Evolutionary conservation across 805 yeast genomes (phyloP), one percentile per base, ranked within the genome.

Genomic region (Saccharomyces mikatae): DNA sequence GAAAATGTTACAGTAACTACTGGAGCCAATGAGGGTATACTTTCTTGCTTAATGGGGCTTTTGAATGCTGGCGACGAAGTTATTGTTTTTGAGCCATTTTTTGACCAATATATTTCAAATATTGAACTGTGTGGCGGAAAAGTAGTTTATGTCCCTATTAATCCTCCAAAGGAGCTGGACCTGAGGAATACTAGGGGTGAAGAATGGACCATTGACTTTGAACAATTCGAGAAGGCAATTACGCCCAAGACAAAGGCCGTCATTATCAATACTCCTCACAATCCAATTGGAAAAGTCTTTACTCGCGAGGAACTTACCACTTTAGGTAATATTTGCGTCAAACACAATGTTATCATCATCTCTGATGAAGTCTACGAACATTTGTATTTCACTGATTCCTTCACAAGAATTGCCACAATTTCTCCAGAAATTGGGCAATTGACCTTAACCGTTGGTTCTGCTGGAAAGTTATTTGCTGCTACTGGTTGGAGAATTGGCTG

Each of bases 401-500:
- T 92, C 71, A 84, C 92, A 6, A 80, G 98, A 66, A 86, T 94
- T 49, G 96, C 97, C 1, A 82, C 89, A 2, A 73, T 92, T 53
- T 76, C 84, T 4, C 91, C 92, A 4, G 96, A 90, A 63, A 79
- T 90, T 56, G 84, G 80, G 28, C 81, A 81, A 55, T 76, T 90
- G 64, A 89, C 97, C 0, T 73, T 94, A 54, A 85, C 97, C 2
- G 95, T 94, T 24, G 98, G 98, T 1, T 89, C 97, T 29, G 99
- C 97, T 6, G 99, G 99, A 59, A 94, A 94, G 71, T 83, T 96
- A 0, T 94, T 94, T 74, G 96, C 97, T n/a, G 96, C 96, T 47
- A 94, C 99, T 11, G 99, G 99, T 52, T 94, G 98, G 97, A 84
- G 99, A 76, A 81, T 94, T 52, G 99, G 99, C 53, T 94, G 96